Evolutionary conservation across 2,329 filamentous ascomycete species (phyloP), one percentile per base, ranked within the genome.

Genomic region (Phialophora expanda): DNA sequence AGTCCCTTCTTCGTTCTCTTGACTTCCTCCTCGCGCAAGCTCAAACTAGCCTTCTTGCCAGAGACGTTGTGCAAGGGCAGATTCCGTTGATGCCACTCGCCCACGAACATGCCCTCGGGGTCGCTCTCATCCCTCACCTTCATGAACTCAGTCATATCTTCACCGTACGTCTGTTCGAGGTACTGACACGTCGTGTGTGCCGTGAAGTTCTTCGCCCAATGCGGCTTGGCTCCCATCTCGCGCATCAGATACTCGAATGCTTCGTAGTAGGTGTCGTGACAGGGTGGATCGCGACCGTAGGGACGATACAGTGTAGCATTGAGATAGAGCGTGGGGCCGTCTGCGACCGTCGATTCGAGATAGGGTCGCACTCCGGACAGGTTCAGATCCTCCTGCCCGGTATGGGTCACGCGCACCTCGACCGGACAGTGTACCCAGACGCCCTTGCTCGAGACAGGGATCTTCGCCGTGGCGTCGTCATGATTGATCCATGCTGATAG

Each of bases 221-320:
- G 93, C 20, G 93, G 93, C 54, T 86, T 86, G 8, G 90, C 93
- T 60, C 90, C 91, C 72, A 96, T 82, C 53, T 96, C 90, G 66
- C 87, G 88, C 93, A 96, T 96, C 54, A 97, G 82, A 83, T 89
- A 94, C 78, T 97, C 93, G 70, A 97, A 96, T 0, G 90, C 93
- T 78, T 93, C 85, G 77, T 96, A 97, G 81, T 96, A 96, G 55
- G 90, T 85, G 61, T 84, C 83, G 61, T 83, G 85, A 74, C 90
- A 93, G 0, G 91, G 90, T 9, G 93, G 92, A 72, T 96, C 91
- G 66, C 83, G 83, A 73, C 86, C 82, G 76, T 96, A 95, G 0
- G 93, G 91, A 17, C 92, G 85, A 78, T 97, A 97, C 44, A 97
- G 85, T 0, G 92, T 96, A 22, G 93, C 92, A 74, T 97, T 97